phyloP scores from a whole-genome alignment of 129 eudicot genomes.

The Glebionis coronaria region DNA sequence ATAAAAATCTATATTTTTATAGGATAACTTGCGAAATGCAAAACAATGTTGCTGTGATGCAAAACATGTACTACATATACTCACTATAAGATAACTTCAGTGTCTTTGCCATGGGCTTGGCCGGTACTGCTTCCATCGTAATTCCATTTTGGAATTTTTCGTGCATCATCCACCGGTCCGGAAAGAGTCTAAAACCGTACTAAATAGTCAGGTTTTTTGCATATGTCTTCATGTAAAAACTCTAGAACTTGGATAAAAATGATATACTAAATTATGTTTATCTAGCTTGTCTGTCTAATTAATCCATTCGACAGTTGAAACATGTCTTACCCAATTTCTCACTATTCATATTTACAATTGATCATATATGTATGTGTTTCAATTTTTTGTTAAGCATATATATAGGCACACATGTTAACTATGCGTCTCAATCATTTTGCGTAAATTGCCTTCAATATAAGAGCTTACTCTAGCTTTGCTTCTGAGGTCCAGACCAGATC shows the following conservation, averaged over 20 bases:
- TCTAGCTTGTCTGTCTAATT: no score
- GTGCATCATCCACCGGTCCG: constrained; percentile 49
- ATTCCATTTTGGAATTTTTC: constrained; percentile 90
- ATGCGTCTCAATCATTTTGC: no score
- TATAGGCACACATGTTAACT: no score
- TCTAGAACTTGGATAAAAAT: no score
- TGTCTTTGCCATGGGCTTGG: constrained; percentile 78
- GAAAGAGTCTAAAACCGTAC: constrained; percentile 49
- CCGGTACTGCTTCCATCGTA: constrained; percentile 88
- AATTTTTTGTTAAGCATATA: no score
- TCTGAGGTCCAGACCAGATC: constrained; percentile 72
- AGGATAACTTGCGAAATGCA: background rate
- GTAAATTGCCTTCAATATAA: background rate
- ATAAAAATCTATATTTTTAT: background rate
- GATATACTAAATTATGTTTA: no score
- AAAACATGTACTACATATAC: background rate
- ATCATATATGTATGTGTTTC: no score
- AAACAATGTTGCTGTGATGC: background rate
- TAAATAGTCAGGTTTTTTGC: no score
- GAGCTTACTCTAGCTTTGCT: constrained; percentile 84
- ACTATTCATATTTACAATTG: no score
- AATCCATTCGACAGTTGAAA: no score
- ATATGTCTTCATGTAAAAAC: no score
- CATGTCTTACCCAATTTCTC: no score
- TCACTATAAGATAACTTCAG: constrained; percentile 80